Base-by-base conservation (phyloP, 352 stramenopile species). In the Stephanocyclus meneghinianus region DNA sequence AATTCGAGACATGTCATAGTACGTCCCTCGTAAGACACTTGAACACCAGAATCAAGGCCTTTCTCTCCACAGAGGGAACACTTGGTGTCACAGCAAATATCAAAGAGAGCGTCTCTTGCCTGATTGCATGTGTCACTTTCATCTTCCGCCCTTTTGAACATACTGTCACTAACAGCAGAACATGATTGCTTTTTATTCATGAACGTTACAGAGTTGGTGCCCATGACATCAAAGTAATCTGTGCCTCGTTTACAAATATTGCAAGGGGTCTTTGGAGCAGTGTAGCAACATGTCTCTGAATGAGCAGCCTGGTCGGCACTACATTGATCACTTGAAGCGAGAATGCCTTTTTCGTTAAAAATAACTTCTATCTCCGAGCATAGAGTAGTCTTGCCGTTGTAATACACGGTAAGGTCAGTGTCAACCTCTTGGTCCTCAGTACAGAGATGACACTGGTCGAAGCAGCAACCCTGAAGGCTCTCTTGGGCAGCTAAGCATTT, bases 171-270 rank as follows among this genome's bases (percentile, higher is more conserved):
- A 11, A 87, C 57, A 15, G 75, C 75, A 32, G 71, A 50, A 40
- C 80, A 87, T 11, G 61, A 71, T 57, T 73, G 79, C 44, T 83
- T 77, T 51, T 87, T 66, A 26, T 71, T 45, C 42, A 77, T 73
- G 35, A 74, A 87, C 1, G 63, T 71, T 45, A 84, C 69, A 45
- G 72, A 62, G 35, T 87, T 87, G 21, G 63, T 69, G 1, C 75
- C 68, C 80, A 87, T 87, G 11, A 84, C 45, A 78, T 87, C 80
- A 55, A 87, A 87, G 35, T 80, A 83, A 51, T 87, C 76, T 4
- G 29, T 30, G 29, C 60, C 72, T 67, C 57, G 71, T 68, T 74
- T 77, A 62, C 80, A 87, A 16, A 87, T 51, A 51, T 84, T 82
- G 30, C 80, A 87, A 11, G 80, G 80, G 32, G 71, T 70, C 60